These are phyloP conservation scores for Physcomitrium patens DNA, from an alignment of 225 moss, liverwort and hornwort genomes.

Conservation along the genomic window DNA sequence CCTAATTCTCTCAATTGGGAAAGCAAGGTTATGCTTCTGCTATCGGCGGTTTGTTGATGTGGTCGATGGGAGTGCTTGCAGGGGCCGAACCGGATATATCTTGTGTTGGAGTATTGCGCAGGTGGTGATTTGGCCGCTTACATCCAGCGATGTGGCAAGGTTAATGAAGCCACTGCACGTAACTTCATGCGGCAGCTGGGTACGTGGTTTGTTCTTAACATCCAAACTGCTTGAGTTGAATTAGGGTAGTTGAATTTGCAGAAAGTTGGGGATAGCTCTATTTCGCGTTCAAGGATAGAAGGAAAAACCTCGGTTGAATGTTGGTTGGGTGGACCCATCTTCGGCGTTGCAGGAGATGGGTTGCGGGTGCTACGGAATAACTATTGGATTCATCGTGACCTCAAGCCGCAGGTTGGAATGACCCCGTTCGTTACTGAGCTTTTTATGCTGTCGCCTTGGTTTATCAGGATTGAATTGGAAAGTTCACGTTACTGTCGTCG, in stretches of 20 bases:
- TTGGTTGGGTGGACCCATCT: background rate
- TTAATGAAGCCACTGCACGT: slow-evolving; percentile 74
- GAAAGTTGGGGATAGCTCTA: slow-evolving; percentile 13
- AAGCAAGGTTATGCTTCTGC: slow-evolving; percentile 34
- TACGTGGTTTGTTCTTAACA: slow-evolving; percentile 29
- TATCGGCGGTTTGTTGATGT: slow-evolving; percentile 10
- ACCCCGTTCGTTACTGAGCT: slow-evolving; percentile 14
- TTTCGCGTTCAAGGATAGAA: slow-evolving; percentile 4
- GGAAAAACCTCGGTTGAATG: slow-evolving; percentile 20
- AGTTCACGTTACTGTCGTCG: slow-evolving; percentile 19
- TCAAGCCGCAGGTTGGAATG: slow-evolving; percentile 90
- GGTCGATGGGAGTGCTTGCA: slow-evolving; percentile 33
- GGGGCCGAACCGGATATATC: slow-evolving; percentile 73
- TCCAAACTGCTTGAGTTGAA: background rate
- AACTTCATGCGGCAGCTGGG: slow-evolving; percentile 97
- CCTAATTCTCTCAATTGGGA: slow-evolving; percentile 36
- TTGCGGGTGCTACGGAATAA: slow-evolving; percentile 86
- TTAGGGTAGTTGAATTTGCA: slow-evolving; percentile 1
- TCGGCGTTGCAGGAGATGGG: slow-evolving; percentile 70
- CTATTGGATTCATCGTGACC: slow-evolving; percentile 94
- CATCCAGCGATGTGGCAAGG: slow-evolving; percentile 88
- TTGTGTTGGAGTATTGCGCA: slow-evolving; percentile 90
- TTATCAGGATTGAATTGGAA: slow-evolving; percentile 17
- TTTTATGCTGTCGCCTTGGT: slow-evolving; percentile 34
- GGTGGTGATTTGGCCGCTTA: slow-evolving; percentile 95